Conservation (phyloP, 331 rosid genomes). For the Saraca asoca region DNA sequence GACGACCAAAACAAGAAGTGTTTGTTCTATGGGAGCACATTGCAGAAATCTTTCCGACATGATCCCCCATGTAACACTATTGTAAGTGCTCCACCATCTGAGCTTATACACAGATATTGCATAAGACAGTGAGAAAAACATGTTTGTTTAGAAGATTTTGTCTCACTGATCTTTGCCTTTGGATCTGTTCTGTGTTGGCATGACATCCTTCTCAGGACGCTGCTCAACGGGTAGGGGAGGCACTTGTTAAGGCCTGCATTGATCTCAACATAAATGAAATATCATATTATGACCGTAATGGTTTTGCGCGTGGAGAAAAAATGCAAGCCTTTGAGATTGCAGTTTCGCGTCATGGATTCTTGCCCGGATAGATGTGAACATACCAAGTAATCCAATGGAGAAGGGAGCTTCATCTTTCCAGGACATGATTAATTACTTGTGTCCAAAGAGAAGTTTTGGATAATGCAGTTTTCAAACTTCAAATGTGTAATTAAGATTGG, state of each 20-base stretch:
- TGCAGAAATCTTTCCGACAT: conserved; percentile 68
- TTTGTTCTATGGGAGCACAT: conserved; percentile 76
- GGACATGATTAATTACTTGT: too few relatives aligned
- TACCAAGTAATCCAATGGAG: too few relatives aligned
- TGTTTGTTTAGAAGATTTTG: neutral
- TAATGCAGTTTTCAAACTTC: too few relatives aligned
- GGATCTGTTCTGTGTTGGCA: conserved; percentile 13
- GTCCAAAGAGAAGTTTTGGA: too few relatives aligned
- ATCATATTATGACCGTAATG: conserved; percentile 77
- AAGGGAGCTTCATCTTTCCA: too few relatives aligned
- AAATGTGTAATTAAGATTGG: too few relatives aligned
- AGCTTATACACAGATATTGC: conserved; percentile 9
- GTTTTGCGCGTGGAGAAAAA: conserved; percentile 60
- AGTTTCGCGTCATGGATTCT: conserved; percentile 65
- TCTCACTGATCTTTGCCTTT: conserved; percentile 1
- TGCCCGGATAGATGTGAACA: conserved; percentile 47
- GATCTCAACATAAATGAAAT: conserved; percentile 69
- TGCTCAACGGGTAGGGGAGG: conserved; percentile 77
- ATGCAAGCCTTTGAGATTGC: conserved; percentile 74
- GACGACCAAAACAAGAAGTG: conserved; percentile 86
- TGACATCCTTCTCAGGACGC: conserved; percentile 57
- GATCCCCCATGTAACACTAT: conserved; percentile 52
- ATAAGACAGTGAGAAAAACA: neutral
- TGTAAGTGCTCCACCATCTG: conserved; percentile 42
- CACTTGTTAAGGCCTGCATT: conserved; percentile 62